phyloP scores from a whole-genome alignment of 257 asterid genomes.

The Penstemon davidsonii region DNA sequence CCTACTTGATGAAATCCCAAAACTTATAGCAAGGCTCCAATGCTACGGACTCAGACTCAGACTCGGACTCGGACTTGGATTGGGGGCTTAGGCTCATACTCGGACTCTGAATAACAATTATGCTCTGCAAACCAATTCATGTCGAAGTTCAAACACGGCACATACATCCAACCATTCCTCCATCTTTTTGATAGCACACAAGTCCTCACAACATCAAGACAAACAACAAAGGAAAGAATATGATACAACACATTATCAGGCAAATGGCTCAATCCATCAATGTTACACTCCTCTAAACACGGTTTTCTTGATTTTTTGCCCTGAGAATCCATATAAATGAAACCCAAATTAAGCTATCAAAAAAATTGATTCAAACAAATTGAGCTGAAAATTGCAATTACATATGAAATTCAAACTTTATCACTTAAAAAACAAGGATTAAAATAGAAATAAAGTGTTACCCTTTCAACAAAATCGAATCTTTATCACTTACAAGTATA shows the following conservation, averaged over 20 bases:
- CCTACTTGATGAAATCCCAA: slow-evolving; percentile 31
- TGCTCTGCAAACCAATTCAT: slow-evolving; percentile 28
- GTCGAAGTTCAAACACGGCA: slow-evolving; percentile 29
- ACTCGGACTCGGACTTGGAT: too few species aligned
- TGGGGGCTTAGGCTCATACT: too few species aligned
- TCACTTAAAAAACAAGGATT: too few species aligned
- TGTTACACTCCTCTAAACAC: not conserved
- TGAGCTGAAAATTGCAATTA: too few species aligned
- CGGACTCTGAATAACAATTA: too few species aligned
- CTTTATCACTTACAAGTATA: too few species aligned
- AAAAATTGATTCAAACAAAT: not conserved
- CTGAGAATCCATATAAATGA: slow-evolving; percentile 9
- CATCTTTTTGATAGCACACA: slow-evolving; percentile 31
- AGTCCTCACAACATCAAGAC: slow-evolving; percentile 30
- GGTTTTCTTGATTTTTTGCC: slow-evolving; percentile 22
- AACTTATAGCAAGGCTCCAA: slow-evolving; percentile 21
- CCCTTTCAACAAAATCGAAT: too few species aligned
- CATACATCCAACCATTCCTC: slow-evolving; percentile 26
- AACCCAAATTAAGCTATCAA: slow-evolving; percentile 6
- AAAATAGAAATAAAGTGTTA: too few species aligned
- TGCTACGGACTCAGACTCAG: too few species aligned
- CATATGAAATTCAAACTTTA: too few species aligned
- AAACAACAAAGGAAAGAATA: slow-evolving; percentile 21
- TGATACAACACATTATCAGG: slow-evolving; percentile 27
- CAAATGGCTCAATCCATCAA: slow-evolving; percentile 29